A percentile compares a stretch with the other conserved stretches of the same genome.
Conservation (phyloP, 225 moss, liverwort and hornwort species). For the Pseudoscleropodium purum region DNA sequence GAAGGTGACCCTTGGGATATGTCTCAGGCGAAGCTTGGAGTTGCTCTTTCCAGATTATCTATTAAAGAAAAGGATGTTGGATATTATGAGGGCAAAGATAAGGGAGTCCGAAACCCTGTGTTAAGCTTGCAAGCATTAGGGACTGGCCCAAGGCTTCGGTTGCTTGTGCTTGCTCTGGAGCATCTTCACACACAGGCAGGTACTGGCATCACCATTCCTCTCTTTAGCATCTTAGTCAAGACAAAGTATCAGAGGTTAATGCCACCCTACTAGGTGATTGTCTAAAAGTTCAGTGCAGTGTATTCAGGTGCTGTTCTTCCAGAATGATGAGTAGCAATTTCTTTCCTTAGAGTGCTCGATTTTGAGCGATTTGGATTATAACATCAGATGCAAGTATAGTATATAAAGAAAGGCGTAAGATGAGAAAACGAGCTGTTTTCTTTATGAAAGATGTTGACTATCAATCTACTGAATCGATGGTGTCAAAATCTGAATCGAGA, state of each 20-base stretch:
- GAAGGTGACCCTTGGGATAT: conserved; percentile 44
- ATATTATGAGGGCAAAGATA: conserved; percentile 24
- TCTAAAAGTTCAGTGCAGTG: background rate
- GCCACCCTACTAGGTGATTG: background rate
- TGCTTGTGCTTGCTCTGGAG: conserved; percentile 61
- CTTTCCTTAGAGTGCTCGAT: background rate
- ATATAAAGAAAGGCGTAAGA: background rate
- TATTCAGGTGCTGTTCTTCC: background rate
- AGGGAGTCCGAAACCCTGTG: conserved; percentile 42
- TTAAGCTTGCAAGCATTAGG: conserved; percentile 81
- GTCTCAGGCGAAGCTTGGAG: conserved; percentile 50
- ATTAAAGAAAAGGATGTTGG: conserved; percentile 12
- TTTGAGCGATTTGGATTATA: background rate
- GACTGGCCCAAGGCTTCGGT: conserved; percentile 53
- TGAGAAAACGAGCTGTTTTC: background rate
- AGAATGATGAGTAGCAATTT: background rate
- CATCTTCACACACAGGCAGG: conserved; percentile 98
- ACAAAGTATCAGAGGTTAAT: background rate
- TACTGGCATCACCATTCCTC: conserved; percentile 52
- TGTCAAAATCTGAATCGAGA: background rate
- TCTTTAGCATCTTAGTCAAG: background rate
- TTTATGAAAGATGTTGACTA: background rate
- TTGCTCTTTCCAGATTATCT: conserved; percentile 39
- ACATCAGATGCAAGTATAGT: background rate
- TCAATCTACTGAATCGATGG: background rate